phyloP scores from a whole-genome alignment of 768 basidiomycete genomes.

The Lactarius akahatsu region DNA sequence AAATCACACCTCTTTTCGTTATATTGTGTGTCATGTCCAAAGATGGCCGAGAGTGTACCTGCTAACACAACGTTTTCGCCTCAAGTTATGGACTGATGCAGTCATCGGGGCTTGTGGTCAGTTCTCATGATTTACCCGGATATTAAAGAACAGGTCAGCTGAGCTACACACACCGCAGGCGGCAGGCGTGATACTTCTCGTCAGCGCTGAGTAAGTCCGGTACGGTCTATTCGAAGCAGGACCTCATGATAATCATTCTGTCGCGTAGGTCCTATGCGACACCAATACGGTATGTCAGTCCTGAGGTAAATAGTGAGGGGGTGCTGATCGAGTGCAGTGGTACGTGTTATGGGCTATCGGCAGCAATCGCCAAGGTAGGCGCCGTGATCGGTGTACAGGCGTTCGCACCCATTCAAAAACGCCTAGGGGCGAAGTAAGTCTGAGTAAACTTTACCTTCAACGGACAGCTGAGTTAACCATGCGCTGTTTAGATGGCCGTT shows the following conservation, averaged over 20 bases:
- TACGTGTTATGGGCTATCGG: slow-evolving; percentile 67
- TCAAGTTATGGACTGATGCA: slow-evolving; percentile 69
- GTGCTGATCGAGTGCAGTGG: slow-evolving; percentile 41
- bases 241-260: background rate
- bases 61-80: background rate
- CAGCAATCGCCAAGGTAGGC: slow-evolving; percentile 67
- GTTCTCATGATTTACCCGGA: slow-evolving; percentile 40
- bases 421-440: slow-evolving; percentile 60
- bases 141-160: background rate
- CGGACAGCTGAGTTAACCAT: background rate
- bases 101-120: slow-evolving; percentile 34
- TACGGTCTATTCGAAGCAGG: slow-evolving; percentile 1
- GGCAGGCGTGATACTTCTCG: slow-evolving; percentile 66
- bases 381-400: slow-evolving; percentile 69
- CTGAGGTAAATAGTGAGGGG: slow-evolving; percentile 1
- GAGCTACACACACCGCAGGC: slow-evolving; percentile 41
- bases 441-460: background rate
- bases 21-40: slow-evolving; percentile 49
- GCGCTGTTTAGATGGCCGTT: slow-evolving; percentile 54
- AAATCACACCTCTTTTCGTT: slow-evolving; percentile 63
- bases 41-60: slow-evolving; percentile 3
- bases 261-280: slow-evolving; percentile 58
- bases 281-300: slow-evolving; percentile 51
- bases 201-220: slow-evolving; percentile 58
- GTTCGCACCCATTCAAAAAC: slow-evolving; percentile 64